These are phyloP conservation scores for Pyrus bretschneideri DNA, from an alignment of 306 rosid species.

Conservation along the genomic window DNA sequence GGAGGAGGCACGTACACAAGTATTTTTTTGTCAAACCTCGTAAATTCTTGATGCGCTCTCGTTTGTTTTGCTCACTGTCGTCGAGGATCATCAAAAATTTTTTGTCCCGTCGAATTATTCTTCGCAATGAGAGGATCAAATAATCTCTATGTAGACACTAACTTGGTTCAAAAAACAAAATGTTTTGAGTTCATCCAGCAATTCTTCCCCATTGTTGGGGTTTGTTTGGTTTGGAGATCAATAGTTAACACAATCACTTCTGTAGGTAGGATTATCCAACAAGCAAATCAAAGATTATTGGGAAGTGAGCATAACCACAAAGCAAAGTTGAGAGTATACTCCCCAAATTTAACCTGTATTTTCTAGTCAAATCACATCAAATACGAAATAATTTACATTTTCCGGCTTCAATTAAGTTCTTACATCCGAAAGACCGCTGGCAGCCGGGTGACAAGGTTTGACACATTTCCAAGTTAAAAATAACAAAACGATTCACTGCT, in stretches of 20 bases:
- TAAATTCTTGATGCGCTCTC: too few species aligned
- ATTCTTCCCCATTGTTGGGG: background rate
- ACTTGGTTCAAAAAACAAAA: too few species aligned
- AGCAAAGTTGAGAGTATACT: background rate
- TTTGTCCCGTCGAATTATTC: too few species aligned
- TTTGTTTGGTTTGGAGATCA: background rate
- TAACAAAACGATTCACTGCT: slow-evolving; percentile 20
- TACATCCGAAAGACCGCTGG: slow-evolving; percentile 2
- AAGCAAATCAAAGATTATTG: background rate
- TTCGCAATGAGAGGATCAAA: too few species aligned
- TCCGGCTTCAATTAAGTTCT: background rate
- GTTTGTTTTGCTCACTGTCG: too few species aligned
- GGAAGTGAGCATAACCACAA: background rate
- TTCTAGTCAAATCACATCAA: background rate
- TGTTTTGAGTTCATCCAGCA: background rate
- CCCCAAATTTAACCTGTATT: background rate
- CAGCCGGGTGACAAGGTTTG: slow-evolving; percentile 29
- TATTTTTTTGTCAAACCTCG: too few species aligned
- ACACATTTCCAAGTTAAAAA: slow-evolving; percentile 14
- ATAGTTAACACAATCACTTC: background rate
- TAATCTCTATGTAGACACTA: too few species aligned
- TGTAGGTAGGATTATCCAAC: background rate
- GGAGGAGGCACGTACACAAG: too few species aligned
- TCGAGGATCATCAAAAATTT: too few species aligned
- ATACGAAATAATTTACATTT: background rate